Evolutionary conservation across 2,329 filamentous ascomycete genomes (phyloP).

Genomic region (Knufia fluminis): DNA sequence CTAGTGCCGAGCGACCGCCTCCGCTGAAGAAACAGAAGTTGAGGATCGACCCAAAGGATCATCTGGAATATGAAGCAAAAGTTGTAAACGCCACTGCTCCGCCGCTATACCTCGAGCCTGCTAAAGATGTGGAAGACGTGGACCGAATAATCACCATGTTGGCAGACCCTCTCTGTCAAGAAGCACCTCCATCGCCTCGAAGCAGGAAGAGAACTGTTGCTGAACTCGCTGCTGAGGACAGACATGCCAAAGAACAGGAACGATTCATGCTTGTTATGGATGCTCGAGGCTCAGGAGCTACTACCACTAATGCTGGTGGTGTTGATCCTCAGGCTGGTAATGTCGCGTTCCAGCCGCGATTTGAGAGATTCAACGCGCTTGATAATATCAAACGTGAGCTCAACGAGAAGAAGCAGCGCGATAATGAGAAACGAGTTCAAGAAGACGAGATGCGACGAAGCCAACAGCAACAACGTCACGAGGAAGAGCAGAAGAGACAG

Average conservation of each 20-base stretch:
- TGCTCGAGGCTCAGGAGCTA: constrained; percentile 58
- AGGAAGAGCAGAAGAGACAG: constrained; percentile 38
- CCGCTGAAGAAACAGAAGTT: constrained; percentile 64
- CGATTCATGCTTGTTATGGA: constrained; percentile 89
- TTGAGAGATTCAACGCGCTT: constrained; percentile 85
- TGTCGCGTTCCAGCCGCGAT: constrained; percentile 71
- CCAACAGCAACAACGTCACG: constrained; percentile 39
- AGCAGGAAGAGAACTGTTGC: constrained; percentile 86
- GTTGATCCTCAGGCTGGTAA: constrained; percentile 63
- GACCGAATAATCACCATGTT: constrained; percentile 63
- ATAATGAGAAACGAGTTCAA: constrained; percentile 39
- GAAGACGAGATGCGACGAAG: constrained; percentile 42
- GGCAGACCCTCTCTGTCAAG: constrained; percentile 67
- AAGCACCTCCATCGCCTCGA: constrained; percentile 72
- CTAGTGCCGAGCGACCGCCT: constrained; percentile 44
- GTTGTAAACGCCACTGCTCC: constrained; percentile 65
- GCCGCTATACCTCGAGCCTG: constrained; percentile 68
- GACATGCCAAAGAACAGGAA: constrained; percentile 77
- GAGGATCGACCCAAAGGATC: constrained; percentile 65
- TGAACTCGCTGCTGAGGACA: constrained; percentile 90
- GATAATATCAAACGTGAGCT: constrained; percentile 73
- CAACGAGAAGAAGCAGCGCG: constrained; percentile 53
- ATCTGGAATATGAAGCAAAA: constrained; percentile 66
- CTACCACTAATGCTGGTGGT: constrained; percentile 51
- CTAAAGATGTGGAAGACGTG: constrained; percentile 57